A percentile compares a stretch with the other conserved stretches of the same genome.
phyloP scores from a whole-genome alignment of 2,329 filamentous ascomycete species.

The Colletotrichum neosansevieriae region DNA sequence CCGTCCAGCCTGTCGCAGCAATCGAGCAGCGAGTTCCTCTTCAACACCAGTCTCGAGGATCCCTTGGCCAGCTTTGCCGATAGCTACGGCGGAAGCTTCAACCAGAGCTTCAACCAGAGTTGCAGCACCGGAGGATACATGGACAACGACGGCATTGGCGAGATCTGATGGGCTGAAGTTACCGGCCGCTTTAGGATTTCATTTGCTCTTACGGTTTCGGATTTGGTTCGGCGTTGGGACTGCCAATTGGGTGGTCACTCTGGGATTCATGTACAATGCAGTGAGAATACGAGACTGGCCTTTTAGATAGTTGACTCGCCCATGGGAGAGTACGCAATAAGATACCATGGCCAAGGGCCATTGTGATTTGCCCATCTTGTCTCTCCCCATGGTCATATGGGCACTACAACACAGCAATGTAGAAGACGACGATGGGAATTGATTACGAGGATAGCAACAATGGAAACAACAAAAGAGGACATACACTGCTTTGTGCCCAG shows the following conservation, averaged over 20 bases:
- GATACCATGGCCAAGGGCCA: conserved; percentile 34
- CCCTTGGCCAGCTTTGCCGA: conserved; percentile 24
- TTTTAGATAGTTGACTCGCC: conserved; percentile 26
- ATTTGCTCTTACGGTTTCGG: conserved; percentile 6
- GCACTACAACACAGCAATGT: no score
- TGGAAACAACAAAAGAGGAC: no score
- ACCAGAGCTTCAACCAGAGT: neutral
- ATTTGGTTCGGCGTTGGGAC: conserved; percentile 29
- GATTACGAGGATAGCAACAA: no score
- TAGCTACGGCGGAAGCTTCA: conserved; percentile 1
- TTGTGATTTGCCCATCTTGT: neutral
- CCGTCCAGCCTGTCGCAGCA: conserved; percentile 27
- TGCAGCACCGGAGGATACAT: conserved; percentile 39
- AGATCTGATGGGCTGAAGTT: conserved; percentile 46
- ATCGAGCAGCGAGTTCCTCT: neutral
- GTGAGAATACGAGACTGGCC: conserved; percentile 12
- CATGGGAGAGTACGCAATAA: conserved; percentile 12
- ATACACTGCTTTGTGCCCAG: no score
- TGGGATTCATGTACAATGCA: conserved; percentile 29
- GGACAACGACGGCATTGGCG: conserved; percentile 49
- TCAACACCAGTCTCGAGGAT: conserved; percentile 7
- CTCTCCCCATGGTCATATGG: no score
- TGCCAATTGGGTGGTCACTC: conserved; percentile 6
- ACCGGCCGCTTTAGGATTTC: neutral
- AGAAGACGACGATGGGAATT: no score